Evolutionary conservation across 1,139 yeast genomes (phyloP).

Genomic region (Hansenula sp.): DNA sequence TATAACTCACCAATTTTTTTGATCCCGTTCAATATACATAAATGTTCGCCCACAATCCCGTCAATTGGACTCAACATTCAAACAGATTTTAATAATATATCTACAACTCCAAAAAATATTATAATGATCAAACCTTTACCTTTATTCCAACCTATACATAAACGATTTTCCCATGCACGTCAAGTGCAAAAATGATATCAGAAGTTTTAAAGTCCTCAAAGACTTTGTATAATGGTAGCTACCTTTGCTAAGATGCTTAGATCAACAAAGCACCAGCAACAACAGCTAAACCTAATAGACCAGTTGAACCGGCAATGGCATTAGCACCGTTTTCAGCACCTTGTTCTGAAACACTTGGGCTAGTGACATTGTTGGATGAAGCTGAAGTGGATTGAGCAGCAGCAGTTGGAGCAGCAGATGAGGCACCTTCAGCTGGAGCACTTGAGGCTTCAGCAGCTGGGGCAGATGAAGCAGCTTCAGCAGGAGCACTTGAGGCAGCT

Average conservation of each 20-base stretch:
- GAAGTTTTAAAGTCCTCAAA: background rate
- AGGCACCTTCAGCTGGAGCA: constrained; percentile 7
- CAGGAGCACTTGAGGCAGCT: constrained; percentile 8
- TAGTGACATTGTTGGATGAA: constrained; percentile 2
- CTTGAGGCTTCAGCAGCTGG: constrained; percentile 13
- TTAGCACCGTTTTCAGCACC: background rate
- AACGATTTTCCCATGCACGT: background rate
- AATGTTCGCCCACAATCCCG: too few relatives aligned
- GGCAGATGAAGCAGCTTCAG: constrained; percentile 5
- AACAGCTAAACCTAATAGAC: background rate
- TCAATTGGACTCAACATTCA: too few relatives aligned
- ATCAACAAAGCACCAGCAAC: constrained; percentile 5
- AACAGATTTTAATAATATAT: too few relatives aligned
- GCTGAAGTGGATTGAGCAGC: constrained; percentile 3
- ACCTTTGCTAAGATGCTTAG: background rate
- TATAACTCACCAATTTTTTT: too few relatives aligned
- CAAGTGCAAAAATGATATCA: background rate
- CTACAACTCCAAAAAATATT: too few relatives aligned
- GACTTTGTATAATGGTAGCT: too few relatives aligned
- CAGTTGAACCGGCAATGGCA: background rate
- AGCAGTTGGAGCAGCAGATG: constrained; percentile 7
- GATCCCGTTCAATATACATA: too few relatives aligned
- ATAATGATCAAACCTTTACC: background rate
- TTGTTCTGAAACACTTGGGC: constrained; percentile 9
- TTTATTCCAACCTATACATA: background rate